Evolutionary conservation across 2,329 filamentous ascomycete genomes (phyloP).

Genomic region (Verticillium isaacii): DNA sequence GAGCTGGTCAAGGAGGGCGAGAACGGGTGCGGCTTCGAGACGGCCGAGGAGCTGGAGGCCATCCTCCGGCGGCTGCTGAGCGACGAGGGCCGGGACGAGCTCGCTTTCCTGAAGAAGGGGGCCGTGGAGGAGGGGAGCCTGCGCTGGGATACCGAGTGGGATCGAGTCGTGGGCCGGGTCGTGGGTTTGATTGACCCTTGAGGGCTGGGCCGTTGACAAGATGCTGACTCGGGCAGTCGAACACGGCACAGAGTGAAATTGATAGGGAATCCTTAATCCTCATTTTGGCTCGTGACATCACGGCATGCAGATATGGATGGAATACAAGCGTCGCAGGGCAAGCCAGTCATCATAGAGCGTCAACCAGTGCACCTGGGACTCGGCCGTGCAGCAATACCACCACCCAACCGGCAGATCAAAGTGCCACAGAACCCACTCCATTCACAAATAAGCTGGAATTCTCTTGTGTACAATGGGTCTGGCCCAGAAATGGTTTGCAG

Average conservation of each 20-base stretch:
- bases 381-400: no score
- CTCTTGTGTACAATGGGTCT: no score
- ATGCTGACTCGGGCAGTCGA: no score
- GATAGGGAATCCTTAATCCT: no score
- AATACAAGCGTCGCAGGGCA: not conserved
- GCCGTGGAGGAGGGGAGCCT: constrained; percentile 69
- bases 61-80: constrained; percentile 62
- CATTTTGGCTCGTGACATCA: not conserved
- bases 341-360: not conserved
- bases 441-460: no score
- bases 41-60: constrained; percentile 57
- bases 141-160: constrained; percentile 93
- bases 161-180: constrained; percentile 70
- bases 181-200: constrained; percentile 44
- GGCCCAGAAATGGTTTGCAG: no score
- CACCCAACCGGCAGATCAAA: no score
- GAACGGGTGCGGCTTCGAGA: constrained; percentile 83
- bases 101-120: constrained; percentile 60
- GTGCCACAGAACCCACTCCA: no score
- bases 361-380: not conserved
- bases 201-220: not conserved
- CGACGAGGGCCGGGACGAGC: constrained; percentile 41
- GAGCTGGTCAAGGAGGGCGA: constrained; percentile 85
- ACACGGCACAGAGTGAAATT: no score
- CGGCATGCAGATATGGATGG: not conserved